Evolutionary conservation across 441 rosid species (phyloP).

Genomic region (Arabidopsis lyrata): DNA sequence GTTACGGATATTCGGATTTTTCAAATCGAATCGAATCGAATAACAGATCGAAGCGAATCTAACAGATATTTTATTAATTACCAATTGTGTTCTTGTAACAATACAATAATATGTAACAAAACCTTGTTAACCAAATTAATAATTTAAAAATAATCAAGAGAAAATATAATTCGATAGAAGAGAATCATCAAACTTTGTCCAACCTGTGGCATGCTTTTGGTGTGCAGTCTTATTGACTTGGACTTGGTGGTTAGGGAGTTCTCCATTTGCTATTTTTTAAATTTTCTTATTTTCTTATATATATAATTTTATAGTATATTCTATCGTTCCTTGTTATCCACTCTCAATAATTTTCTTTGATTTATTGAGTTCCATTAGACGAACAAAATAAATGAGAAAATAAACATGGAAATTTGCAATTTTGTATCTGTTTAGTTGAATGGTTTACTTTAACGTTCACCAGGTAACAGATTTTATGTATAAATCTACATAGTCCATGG

Average conservation of each 20-base stretch:
- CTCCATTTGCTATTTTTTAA: conserved; percentile 33
- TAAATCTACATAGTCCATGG: background rate
- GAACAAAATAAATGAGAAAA: background rate
- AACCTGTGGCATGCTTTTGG: conserved; percentile 44
- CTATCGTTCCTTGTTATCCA: background rate
- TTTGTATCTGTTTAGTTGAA: background rate
- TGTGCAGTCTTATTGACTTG: conserved; percentile 42
- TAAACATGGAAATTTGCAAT: background rate
- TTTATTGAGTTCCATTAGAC: conserved; percentile 15
- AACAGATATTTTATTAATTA: conserved; percentile 23
- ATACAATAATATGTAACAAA: background rate
- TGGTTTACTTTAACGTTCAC: background rate
- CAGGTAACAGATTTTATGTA: background rate
- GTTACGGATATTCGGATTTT: too few relatives aligned
- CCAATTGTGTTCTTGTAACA: background rate
- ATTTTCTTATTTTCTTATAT: conserved; percentile 8
- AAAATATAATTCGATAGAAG: background rate
- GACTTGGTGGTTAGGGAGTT: conserved; percentile 44
- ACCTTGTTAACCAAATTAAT: background rate
- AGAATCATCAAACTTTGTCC: conserved; percentile 34
- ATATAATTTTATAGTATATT: background rate
- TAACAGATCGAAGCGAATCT: too few relatives aligned
- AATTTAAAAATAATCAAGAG: background rate
- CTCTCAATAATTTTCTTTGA: conserved; percentile 5
- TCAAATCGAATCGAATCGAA: too few relatives aligned